These are phyloP conservation scores for Thymus mandschuricus DNA, from an alignment of 257 asterid species.

Conservation along the genomic window DNA sequence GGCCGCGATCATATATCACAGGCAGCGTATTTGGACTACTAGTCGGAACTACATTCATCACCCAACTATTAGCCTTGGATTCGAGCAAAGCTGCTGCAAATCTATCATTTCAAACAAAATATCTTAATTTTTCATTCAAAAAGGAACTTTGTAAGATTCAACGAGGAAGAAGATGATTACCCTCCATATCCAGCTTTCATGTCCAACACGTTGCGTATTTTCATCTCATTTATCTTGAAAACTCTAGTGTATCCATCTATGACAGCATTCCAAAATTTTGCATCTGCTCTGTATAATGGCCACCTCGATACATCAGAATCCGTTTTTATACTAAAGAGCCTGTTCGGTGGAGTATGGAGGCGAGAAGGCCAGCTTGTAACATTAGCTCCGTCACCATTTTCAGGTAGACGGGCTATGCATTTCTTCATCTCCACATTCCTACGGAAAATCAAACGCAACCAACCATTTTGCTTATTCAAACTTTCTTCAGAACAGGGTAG, in stretches of 20 bases:
- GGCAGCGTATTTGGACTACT: conserved; percentile 61
- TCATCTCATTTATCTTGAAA: conserved; percentile 41
- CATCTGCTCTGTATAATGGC: conserved; percentile 61
- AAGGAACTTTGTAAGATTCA: background rate
- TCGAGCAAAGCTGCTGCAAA: conserved; percentile 65
- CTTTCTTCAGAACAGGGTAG: too few species aligned
- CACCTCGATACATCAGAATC: conserved; percentile 57
- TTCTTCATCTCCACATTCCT: conserved; percentile 49
- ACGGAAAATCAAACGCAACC: conserved; percentile 21
- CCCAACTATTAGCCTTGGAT: conserved; percentile 57
- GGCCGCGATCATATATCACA: conserved; percentile 68
- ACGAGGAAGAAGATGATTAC: conserved; percentile 36
- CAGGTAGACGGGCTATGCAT: conserved; percentile 57
- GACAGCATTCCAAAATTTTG: conserved; percentile 47
- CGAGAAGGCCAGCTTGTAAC: conserved; percentile 60
- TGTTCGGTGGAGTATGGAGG: conserved; percentile 52
- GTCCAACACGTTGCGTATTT: conserved; percentile 56
- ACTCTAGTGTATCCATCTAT: conserved; percentile 49
- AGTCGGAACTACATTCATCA: conserved; percentile 69
- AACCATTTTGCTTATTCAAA: too few species aligned
- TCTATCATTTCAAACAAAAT: conserved; percentile 36
- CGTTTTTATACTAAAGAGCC: conserved; percentile 59
- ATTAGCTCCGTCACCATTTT: conserved; percentile 56
- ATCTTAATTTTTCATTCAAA: background rate
- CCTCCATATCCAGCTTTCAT: conserved; percentile 76